Evolutionary conservation across 306 rosid genomes (phyloP), one percentile per base, ranked within the genome.

Genomic region (Pyrus communis): DNA sequence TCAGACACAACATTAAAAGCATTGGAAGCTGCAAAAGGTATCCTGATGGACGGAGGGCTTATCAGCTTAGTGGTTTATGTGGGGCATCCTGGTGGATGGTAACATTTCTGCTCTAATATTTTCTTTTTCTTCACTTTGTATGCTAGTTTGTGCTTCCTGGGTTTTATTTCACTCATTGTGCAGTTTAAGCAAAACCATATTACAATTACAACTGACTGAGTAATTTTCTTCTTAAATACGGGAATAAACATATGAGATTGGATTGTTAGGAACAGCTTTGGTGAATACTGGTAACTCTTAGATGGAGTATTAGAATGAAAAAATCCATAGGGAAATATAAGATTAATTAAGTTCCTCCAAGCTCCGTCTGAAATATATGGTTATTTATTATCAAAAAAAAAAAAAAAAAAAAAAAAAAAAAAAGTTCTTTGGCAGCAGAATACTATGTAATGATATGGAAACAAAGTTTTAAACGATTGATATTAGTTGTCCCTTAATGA

Each of bases 21-120:
- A 62, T 73, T 94, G 65, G 93, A 89, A 89, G 92, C 88, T 86
- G 93, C 98, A 27, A 25, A 78, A 78, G 79, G 83, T 81, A 81
- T 89, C 43, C 57, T 92, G 57, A 71, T 79, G 57, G 90, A 88
- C 0, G 88, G 92, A 80, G 98, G 98, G 23, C 93, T 94, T 73
- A 90, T 94, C 85, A 92, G 98, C 86, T 61, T 90, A 28, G 95
- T 86, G 70, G 95, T 87, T 76, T 94, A 94, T 59, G 88, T 92
- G 68, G 98, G 98, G 59, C 97, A 94, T 83, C 93, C 93, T 14
- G 98, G 98, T 54, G 98, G 98, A 85, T 9, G 87, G 96, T 92
- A 84, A 90, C 77, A 27, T 66, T 83, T 79, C 80, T 77, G 33
- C 72, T 60, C 77, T 74, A 46, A 11, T 5, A 46, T 77, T 7